A percentile compares a stretch with the other conserved stretches of the same genome.
phyloP scores from a whole-genome alignment of 2,329 filamentous ascomycete species.

The Pyrenophora teres region DNA sequence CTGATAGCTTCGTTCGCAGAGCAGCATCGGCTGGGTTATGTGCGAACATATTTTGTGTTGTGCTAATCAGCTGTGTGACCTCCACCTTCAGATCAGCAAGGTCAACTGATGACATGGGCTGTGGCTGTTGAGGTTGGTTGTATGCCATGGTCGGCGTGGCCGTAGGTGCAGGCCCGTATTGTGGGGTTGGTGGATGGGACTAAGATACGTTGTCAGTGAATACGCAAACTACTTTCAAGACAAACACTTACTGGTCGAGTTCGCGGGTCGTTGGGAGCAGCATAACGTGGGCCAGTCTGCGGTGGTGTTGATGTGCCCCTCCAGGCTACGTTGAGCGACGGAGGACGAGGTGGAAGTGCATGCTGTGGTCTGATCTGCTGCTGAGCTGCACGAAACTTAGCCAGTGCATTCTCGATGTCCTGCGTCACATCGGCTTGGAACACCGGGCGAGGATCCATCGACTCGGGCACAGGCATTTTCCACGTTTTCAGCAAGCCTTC shows the following conservation, averaged over 20 bases:
- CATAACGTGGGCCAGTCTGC: conserved; percentile 41
- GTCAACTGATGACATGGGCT: conserved; percentile 40
- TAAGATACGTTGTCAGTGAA: conserved; percentile 14
- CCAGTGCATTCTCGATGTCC: conserved; percentile 91
- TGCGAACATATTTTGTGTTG: conserved; percentile 74
- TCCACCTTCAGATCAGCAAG: conserved; percentile 77
- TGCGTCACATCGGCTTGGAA: conserved; percentile 85
- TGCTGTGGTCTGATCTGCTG: conserved; percentile 56
- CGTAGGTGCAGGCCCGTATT: conserved; percentile 33
- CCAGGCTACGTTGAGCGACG: conserved; percentile 61
- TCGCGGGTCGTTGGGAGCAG: conserved; percentile 41
- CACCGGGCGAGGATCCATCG: conserved; percentile 88
- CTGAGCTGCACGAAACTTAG: conserved; percentile 74
- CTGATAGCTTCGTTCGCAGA: conserved; percentile 79
- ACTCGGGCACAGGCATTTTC: conserved; percentile 95
- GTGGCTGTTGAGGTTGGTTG: conserved; percentile 43
- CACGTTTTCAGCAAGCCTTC: conserved; percentile 97
- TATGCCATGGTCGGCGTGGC: conserved; percentile 35
- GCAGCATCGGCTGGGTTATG: conserved; percentile 75
- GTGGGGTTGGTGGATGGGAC: conserved; percentile 30
- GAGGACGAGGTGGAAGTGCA: conserved; percentile 44
- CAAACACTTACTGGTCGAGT: conserved; percentile 42
- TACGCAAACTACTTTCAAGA: neutral
- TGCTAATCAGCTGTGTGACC: conserved; percentile 76
- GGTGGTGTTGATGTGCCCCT: conserved; percentile 78